Conservation (phyloP, 1,139 yeast species). For the Suhomyces wounanorum region DNA sequence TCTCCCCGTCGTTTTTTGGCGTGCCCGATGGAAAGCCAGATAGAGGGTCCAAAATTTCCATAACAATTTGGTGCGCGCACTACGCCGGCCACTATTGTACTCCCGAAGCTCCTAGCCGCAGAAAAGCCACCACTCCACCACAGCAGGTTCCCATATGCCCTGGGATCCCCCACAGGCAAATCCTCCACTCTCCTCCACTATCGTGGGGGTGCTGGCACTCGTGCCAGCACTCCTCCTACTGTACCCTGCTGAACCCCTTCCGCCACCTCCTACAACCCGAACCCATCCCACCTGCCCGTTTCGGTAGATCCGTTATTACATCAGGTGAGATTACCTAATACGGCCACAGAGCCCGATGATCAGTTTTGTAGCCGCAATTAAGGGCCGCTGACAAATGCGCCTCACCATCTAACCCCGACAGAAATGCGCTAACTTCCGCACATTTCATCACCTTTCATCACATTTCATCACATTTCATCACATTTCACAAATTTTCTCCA, state of each 20-base stretch:
- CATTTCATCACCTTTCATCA: not conserved
- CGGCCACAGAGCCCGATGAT: conserved; percentile 15
- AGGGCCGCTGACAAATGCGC: conserved; percentile 15
- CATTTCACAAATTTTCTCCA: not conserved
- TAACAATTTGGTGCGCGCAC: not conserved
- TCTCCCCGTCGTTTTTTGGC: too few relatives aligned
- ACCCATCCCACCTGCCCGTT: not conserved
- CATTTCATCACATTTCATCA: not conserved
- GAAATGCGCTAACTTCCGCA: not conserved
- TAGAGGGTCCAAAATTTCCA: too few relatives aligned
- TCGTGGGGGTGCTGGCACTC: not conserved
- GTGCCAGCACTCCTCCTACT: not conserved
- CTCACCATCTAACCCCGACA: not conserved
- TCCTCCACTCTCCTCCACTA: not conserved
- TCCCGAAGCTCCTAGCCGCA: not conserved
- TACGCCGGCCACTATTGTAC: too few relatives aligned
- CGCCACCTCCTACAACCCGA: not conserved
- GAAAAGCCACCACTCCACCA: not conserved
- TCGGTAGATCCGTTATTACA: not conserved
- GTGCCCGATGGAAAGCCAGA: too few relatives aligned
- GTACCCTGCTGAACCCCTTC: not conserved
- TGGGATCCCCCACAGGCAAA: not conserved
- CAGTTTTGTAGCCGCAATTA: conserved; percentile 13
- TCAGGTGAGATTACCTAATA: conserved; percentile 18
- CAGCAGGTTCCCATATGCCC: not conserved